phyloP scores from a whole-genome alignment of 2,329 filamentous ascomycete species.

The Ceratocystis destructans region DNA sequence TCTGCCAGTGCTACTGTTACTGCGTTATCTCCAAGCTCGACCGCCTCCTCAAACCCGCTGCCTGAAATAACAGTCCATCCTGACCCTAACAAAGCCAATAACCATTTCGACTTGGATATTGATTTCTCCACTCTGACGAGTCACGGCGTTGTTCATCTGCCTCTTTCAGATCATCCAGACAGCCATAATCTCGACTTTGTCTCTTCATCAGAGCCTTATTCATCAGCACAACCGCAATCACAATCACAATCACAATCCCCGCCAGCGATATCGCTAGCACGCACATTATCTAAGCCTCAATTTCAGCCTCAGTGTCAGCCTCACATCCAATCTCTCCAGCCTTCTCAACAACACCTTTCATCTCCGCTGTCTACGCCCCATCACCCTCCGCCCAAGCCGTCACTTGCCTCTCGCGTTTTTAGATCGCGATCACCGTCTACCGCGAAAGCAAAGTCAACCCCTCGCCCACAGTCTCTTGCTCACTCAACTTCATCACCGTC shows the following conservation, averaged over 20 bases:
- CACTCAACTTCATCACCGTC: constrained; percentile 22
- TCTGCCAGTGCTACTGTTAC: background rate
- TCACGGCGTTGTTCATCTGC: constrained; percentile 13
- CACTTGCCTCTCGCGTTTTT: constrained; percentile 17
- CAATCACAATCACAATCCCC: constrained; percentile 1
- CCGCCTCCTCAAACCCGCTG: background rate
- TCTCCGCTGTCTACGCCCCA: background rate
- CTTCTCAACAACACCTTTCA: background rate
- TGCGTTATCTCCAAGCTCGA: background rate
- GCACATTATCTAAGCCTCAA: background rate
- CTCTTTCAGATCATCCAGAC: constrained; percentile 12
- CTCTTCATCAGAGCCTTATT: background rate
- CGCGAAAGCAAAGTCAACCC: constrained; percentile 22
- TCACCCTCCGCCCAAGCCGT: background rate
- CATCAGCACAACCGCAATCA: background rate
- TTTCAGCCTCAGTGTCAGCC: background rate
- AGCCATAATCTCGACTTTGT: background rate
- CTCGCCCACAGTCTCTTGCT: constrained; percentile 18
- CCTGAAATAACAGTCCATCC: background rate
- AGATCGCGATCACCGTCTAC: constrained; percentile 20
- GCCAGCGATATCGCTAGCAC: constrained; percentile 16
- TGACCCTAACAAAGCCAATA: background rate
- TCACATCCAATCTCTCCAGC: background rate
- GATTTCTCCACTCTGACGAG: constrained; percentile 2
- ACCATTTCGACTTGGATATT: constrained; percentile 1